Evolutionary conservation across 768 basidiomycete genomes (phyloP).

Genomic region (Phaffia australis): DNA sequence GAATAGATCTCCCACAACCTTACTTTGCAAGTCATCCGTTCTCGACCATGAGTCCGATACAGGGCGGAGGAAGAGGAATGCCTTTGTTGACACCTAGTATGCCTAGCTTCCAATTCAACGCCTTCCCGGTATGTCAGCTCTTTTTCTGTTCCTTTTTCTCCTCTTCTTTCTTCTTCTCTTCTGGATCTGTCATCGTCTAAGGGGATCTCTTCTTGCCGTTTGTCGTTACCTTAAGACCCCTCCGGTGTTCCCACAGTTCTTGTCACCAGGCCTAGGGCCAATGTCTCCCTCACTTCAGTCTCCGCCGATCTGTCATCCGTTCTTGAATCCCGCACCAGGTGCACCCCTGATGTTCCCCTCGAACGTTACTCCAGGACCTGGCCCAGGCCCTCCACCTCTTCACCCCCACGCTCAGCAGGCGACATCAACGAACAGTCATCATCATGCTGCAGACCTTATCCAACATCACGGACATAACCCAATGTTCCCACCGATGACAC

Average conservation of each 20-base stretch:
- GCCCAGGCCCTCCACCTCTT: background rate
- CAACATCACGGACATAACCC: conserved; percentile 10
- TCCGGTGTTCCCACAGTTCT: conserved; percentile 40
- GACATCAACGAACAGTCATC: background rate
- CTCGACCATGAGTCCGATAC: conserved; percentile 51
- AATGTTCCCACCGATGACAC: conserved; percentile 19
- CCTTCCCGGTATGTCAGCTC: background rate
- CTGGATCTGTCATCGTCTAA: conserved; percentile 22
- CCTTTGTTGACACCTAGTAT: conserved; percentile 93
- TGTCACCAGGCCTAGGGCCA: conserved; percentile 37
- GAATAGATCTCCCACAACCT: conserved; percentile 54
- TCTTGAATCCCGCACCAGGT: conserved; percentile 52
- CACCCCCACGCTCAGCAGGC: too few species aligned
- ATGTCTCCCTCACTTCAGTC: conserved; percentile 23
- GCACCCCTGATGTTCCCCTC: conserved; percentile 41
- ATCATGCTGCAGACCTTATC: background rate
- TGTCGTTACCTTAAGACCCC: conserved; percentile 33
- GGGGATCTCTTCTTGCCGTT: conserved; percentile 38
- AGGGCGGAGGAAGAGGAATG: conserved; percentile 44
- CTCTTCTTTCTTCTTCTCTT: conserved; percentile 34
- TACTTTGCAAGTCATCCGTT: conserved; percentile 32
- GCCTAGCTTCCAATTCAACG: conserved; percentile 75
- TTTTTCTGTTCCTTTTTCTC: background rate
- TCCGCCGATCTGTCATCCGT: conserved; percentile 38
- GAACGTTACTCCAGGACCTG: background rate